These are phyloP conservation scores for Cladorrhinum sp. DNA, from an alignment of 2,329 filamentous ascomycete genomes.

Conservation along the genomic window DNA sequence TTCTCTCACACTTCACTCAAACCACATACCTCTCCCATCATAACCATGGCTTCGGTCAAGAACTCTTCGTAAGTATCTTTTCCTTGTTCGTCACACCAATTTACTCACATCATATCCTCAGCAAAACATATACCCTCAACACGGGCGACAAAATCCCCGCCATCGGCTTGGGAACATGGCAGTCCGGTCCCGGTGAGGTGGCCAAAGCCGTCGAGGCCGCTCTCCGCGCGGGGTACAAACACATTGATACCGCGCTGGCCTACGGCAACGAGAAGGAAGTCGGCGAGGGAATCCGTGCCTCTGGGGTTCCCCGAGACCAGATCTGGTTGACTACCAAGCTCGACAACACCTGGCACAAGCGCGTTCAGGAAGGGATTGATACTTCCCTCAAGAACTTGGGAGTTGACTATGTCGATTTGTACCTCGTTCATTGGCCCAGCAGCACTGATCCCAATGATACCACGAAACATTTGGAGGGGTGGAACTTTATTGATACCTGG, in stretches of 20 bases:
- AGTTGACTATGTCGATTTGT: slow-evolving; percentile 66
- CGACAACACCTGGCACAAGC: slow-evolving; percentile 75
- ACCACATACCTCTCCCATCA: background rate
- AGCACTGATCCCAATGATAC: slow-evolving; percentile 59
- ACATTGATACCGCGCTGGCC: slow-evolving; percentile 73
- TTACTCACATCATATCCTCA: background rate
- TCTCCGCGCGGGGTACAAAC: slow-evolving; percentile 66
- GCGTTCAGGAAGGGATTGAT: slow-evolving; percentile 60
- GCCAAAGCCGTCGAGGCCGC: slow-evolving; percentile 68
- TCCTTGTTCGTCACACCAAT: background rate
- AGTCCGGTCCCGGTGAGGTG: slow-evolving; percentile 67
- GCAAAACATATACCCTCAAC: slow-evolving; percentile 65
- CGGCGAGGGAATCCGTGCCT: slow-evolving; percentile 61
- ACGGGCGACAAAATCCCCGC: slow-evolving; percentile 75
- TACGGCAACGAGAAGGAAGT: slow-evolving; percentile 76
- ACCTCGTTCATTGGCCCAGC: slow-evolving; percentile 71
- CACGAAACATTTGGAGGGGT: slow-evolving; percentile 70
- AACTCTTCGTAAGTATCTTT: slow-evolving; percentile 19
- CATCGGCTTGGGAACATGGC: slow-evolving; percentile 76
- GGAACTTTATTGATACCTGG: slow-evolving; percentile 82
- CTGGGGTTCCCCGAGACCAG: slow-evolving; percentile 61
- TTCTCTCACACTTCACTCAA: background rate
- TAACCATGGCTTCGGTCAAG: slow-evolving; percentile 21
- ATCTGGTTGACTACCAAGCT: slow-evolving; percentile 80
- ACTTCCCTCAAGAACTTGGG: slow-evolving; percentile 59